Conservation (phyloP, 306 rosid species). For the Sesbania bispinosa region DNA sequence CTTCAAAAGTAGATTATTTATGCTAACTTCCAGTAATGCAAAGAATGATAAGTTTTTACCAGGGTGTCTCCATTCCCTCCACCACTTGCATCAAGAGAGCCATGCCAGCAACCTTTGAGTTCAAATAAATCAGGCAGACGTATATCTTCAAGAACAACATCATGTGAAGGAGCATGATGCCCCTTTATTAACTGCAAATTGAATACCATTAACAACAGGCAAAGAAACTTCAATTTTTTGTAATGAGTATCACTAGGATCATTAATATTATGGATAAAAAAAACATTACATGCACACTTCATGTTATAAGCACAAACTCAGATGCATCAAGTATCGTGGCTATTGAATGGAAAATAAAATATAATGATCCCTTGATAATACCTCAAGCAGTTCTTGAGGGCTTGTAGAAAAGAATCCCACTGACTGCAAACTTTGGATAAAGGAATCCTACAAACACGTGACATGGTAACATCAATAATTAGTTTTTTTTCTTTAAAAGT, state of each 20-base stretch:
- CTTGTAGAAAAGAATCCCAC: constrained; percentile 62
- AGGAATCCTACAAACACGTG: constrained; percentile 68
- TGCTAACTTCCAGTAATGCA: constrained; percentile 19
- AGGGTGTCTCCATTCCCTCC: constrained; percentile 96
- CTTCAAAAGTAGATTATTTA: constrained; percentile 28
- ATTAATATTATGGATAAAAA: constrained; percentile 1
- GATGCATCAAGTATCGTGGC: constrained; percentile 11
- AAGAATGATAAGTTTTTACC: constrained; percentile 47
- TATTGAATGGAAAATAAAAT: constrained; percentile 15
- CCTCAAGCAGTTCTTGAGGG: constrained; percentile 68
- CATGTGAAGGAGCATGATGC: constrained; percentile 49
- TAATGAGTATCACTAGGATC: background rate
- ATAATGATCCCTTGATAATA: constrained; percentile 32
- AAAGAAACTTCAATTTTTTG: background rate
- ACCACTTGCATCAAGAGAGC: constrained; percentile 92
- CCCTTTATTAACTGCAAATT: constrained; percentile 62
- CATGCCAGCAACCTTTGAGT: constrained; percentile 83
- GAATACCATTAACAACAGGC: background rate
- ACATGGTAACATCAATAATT: constrained; percentile 26
- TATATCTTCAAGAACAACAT: constrained; percentile 64
- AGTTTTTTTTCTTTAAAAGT: background rate
- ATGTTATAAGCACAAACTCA: constrained; percentile 23
- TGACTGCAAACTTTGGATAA: constrained; percentile 74
- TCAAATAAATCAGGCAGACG: constrained; percentile 86
- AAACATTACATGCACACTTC: background rate